Evolutionary conservation across 345 rosid species (phyloP), one percentile per base, ranked within the genome.

Genomic region (Durio zibethinus): DNA sequence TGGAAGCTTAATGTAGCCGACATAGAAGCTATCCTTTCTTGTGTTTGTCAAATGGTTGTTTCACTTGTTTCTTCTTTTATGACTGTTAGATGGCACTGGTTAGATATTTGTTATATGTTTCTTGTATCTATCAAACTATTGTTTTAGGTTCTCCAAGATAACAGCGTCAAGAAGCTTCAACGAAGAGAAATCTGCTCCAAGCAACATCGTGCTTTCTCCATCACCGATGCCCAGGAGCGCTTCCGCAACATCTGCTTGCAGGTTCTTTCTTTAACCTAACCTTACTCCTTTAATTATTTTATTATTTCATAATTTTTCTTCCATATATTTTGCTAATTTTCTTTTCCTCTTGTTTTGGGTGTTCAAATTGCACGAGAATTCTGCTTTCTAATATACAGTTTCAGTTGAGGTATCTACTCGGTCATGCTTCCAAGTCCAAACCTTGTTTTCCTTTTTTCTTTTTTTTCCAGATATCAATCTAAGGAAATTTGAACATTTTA

Each of bases 1-100:
- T 96, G 99, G 99, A 96, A 96, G 84, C 98, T 96, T 80, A 96
- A 96, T 15, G 98, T 96, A 59, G 97, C 99, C 43, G 99, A 96
- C 80, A 93, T 96, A 11, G 99, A 96, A 86, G 93, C 90, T 65
- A 96, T 98, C 53, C 99, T 96, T 80, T 92, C 88, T 79, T 94
- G 88, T 69, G 98, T 96, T 87, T 96, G 98, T 86, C 99, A 91
- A 82, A 94, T 93, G 99, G 99, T 95, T 82, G 33, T 75, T 75
- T 47, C 43, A 18, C 40, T 63, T 11, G 56, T 47, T 27, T 68
- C 54, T 43, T 45, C 47, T 68, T 71, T 45, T 50, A 33, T 31
- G 74, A 20, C 45, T 20, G 42, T 47, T 70, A 48, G 25, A 72
- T 79, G 45, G 21, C 16, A 54, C 31, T 4, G 71, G 66, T 74